Evolutionary conservation across 2,329 filamentous ascomycete genomes (phyloP).

Genomic region (Cladosporium halotolerans): DNA sequence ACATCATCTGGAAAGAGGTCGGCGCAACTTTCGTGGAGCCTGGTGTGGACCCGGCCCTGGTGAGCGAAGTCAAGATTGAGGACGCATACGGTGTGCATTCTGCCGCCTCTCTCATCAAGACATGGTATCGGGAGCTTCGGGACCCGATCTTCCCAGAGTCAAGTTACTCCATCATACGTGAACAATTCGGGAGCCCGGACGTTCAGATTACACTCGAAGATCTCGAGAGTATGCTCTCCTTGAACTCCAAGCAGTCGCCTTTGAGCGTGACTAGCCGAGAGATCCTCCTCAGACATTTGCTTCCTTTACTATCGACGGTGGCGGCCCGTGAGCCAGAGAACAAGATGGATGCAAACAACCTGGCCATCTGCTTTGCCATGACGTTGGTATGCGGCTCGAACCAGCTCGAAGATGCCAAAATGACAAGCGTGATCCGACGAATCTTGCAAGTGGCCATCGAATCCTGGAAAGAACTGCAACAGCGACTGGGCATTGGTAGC

Average conservation of each 20-base stretch:
- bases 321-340: conserved; percentile 42
- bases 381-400: conserved; percentile 47
- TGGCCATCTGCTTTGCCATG: conserved; percentile 50
- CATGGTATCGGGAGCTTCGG: conserved; percentile 49
- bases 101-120: conserved; percentile 49
- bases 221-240: conserved; percentile 41
- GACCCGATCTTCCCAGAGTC: conserved; percentile 47
- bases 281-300: conserved; percentile 45
- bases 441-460: conserved; percentile 45
- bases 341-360: conserved; percentile 50
- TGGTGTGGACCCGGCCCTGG: conserved; percentile 30
- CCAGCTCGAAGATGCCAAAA: conserved; percentile 49
- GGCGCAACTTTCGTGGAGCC: conserved; percentile 30
- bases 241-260: conserved; percentile 41
- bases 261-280: conserved; percentile 41
- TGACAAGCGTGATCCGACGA: conserved; percentile 45
- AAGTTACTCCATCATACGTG: conserved; percentile 43
- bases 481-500: conserved; percentile 35
- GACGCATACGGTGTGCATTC: conserved; percentile 50
- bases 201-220: conserved; percentile 35
- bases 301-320: conserved; percentile 46
- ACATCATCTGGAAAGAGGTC: conserved; percentile 48
- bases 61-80: conserved; percentile 41
- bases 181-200: conserved; percentile 37
- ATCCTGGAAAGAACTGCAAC: conserved; percentile 39